Conservation (phyloP, 2,329 filamentous ascomycete genomes). For the Plectosphaerella cucumerina region DNA sequence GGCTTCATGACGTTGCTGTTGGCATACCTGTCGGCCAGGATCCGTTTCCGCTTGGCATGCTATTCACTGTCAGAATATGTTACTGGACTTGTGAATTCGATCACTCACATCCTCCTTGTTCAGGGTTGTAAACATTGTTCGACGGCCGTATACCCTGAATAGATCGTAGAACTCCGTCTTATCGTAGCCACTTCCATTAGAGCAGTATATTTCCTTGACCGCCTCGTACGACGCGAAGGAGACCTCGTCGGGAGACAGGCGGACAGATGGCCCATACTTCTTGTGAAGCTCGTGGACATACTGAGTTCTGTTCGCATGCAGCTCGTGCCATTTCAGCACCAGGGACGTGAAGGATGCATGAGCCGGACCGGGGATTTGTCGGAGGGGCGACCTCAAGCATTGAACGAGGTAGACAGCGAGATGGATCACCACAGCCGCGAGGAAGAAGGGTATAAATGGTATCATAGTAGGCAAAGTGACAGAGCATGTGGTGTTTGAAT, state of each 20-base stretch:
- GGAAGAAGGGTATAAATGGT: constrained; percentile 12
- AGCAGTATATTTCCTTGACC: constrained; percentile 60
- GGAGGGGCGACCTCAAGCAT: constrained; percentile 30
- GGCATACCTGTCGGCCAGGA: constrained; percentile 63
- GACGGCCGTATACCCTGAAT: constrained; percentile 53
- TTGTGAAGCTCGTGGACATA: constrained; percentile 54
- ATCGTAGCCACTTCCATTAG: constrained; percentile 58
- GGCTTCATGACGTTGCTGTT: constrained; percentile 62
- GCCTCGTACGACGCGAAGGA: constrained; percentile 53
- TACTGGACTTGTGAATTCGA: too few species aligned
- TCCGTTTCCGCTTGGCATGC: constrained; percentile 60
- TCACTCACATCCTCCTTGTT: constrained; percentile 46
- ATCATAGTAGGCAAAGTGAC: constrained; percentile 10
- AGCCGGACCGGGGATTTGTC: constrained; percentile 43
- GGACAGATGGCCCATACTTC: constrained; percentile 52
- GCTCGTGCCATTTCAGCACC: constrained; percentile 52
- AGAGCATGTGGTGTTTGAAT: neutral
- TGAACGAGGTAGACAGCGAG: constrained; percentile 9
- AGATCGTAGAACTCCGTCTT: constrained; percentile 62
- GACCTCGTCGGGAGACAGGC: constrained; percentile 54
- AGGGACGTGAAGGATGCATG: constrained; percentile 45
- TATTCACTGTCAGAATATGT: constrained; percentile 24
- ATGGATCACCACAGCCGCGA: constrained; percentile 6
- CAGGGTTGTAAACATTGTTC: constrained; percentile 58
- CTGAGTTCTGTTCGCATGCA: constrained; percentile 44